Evolutionary conservation across 768 basidiomycete genomes (phyloP), one percentile per base, ranked within the genome.

Genomic region (Boletus pseudopeckii): DNA sequence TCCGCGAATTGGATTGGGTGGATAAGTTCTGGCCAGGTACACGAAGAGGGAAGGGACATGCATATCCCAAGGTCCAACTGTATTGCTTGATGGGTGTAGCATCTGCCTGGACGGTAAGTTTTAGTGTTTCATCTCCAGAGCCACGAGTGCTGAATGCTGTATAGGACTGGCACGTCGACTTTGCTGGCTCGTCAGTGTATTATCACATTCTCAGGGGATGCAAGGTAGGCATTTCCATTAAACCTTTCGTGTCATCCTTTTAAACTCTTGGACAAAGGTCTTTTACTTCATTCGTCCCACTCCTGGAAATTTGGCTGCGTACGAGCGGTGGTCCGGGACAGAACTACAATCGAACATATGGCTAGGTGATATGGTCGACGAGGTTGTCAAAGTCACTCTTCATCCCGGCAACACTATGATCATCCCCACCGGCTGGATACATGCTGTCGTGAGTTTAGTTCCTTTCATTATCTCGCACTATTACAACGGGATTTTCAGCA

Each of bases 151-250:
- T 52, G 34, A 52, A 55, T 40, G 46, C 17, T 37, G 7, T 30
- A 45, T 64, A 95, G 93, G 96, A 98, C 66, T 98, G 95, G 97
- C 96, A 99, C 64, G 77, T 98, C 55, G 97, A 99, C 72, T 98
- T 99, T 67, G 96, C 96, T 20, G 97, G 94, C 1, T 94, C 91
- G 2, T 96, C 90, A 1, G 96, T 95, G n/a, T 98, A 96, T 70
- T 98, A 98, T 65, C 94, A 98, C 62, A 86, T 99, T 55, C 77
- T 97, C 18, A 80, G 76, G 40, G 94, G 94, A 26, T 79, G 84
- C 52, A 97, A 93, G 81, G 95, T 85, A 59, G 44, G 74, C 26
- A 38, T 14, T 41, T 37, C 5, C 48, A 22, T 48, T 18, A 3
- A 40, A 17, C 20, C 17, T 7, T 8, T 24, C 9, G 28, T 46